Base-by-base conservation (phyloP, 306 rosid species). In the Inga oerstediana region DNA sequence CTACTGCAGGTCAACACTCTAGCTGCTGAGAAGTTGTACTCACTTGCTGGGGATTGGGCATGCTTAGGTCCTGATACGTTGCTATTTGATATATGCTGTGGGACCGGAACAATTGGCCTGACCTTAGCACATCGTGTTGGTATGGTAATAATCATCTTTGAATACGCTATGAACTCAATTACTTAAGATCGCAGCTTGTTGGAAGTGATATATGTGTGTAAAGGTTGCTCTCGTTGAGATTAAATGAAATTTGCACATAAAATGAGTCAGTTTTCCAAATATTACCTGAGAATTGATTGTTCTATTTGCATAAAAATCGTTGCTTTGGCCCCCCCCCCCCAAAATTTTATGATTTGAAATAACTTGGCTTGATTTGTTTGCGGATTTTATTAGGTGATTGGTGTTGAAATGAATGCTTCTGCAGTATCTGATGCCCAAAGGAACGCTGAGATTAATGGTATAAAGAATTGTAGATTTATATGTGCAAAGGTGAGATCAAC, bases 11-110 rank as follows among this genome's bases (percentile, higher is more conserved):
- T 96, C 83, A 96, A 96, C 88, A 92, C 94, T 35, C 91, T 94
- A 74, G 99, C 99, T 83, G 98, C 99, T 4, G 98, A 96, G 89
- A 96, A 96, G 87, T 88, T 96, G 48, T 96, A 94, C 87, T 90
- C 98, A 3, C 97, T 96, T 83, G 99, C 97, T 48, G 99, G 98
- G 82, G 97, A 94, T 89, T 96, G 99, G 99, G 98, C 99, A 82
- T 86, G 85, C 84, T 85, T 96, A 78, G 97, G 94, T 67, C 94
- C 94, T 68, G 97, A 96, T 76, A 94, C 99, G 54, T 90, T 96
- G 89, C 90, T 96, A 24, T 94, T 96, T 88, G 99, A 96, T 76
- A 84, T 96, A 73, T 96, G 98, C 87, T 96, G 99, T 86, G 97
- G 98, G 77, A 96, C 99, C 35, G 99, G 99, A 85, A 92, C 99